Percentiles rank a stretch among this genome's conserved stretches.
These are phyloP conservation scores for Nannochloris sp. DNA, from an alignment of 139 green algal genomes.

Conservation along the genomic window DNA sequence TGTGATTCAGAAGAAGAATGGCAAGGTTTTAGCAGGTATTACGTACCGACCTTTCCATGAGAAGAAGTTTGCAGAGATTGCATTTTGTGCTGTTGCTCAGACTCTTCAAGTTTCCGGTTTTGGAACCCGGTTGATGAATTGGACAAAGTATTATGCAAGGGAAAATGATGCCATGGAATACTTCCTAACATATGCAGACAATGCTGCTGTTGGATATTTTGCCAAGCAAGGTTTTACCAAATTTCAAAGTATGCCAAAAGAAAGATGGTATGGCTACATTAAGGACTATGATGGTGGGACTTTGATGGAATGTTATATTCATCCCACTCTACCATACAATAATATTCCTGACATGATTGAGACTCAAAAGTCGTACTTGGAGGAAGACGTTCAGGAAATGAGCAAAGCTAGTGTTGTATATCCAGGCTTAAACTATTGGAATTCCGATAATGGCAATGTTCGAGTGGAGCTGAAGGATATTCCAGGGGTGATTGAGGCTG, in stretches of 20 bases:
- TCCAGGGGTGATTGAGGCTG: slow-evolving; percentile 75
- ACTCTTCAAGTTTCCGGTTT: slow-evolving; percentile 89
- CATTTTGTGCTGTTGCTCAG: slow-evolving; percentile 92
- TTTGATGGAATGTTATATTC: slow-evolving; percentile 92
- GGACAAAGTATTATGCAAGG: slow-evolving; percentile 74
- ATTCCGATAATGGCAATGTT: background rate
- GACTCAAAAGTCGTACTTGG: slow-evolving; percentile 53
- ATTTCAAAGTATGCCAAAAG: slow-evolving; percentile 53
- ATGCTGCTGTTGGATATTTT: slow-evolving; percentile 98
- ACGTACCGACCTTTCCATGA: slow-evolving; percentile 82
- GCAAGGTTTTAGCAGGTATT: slow-evolving; percentile 81
- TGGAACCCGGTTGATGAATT: slow-evolving; percentile 96
- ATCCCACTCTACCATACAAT: slow-evolving; percentile 59
- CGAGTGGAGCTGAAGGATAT: slow-evolving; percentile 45
- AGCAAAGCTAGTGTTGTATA: slow-evolving; percentile 74
- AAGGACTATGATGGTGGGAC: slow-evolving; percentile 99
- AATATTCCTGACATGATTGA: slow-evolving; percentile 35
- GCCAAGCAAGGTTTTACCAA: slow-evolving; percentile 93
- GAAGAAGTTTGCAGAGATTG: slow-evolving; percentile 87
- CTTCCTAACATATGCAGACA: slow-evolving; percentile 99
- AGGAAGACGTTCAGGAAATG: slow-evolving; percentile 48
- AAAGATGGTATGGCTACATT: slow-evolving; percentile 84
- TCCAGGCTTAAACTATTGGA: slow-evolving; percentile 39
- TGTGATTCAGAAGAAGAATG: slow-evolving; percentile 41
- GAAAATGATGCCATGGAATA: slow-evolving; percentile 63